Base-by-base conservation (phyloP, 345 rosid genomes). In the Aethionema arabicum region DNA sequence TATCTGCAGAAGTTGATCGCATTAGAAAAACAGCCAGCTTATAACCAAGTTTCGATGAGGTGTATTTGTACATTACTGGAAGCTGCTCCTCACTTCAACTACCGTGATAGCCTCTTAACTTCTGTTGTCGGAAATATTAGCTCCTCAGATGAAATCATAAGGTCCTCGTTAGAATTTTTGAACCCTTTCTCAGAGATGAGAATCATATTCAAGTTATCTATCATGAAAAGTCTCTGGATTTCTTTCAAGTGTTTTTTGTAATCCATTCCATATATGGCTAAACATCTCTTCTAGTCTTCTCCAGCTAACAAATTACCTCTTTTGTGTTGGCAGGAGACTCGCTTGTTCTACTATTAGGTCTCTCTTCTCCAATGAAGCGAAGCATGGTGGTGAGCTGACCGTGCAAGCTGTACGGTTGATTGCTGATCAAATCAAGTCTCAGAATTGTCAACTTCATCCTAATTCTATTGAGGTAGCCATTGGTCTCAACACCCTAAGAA, bases 21-120 rank as follows among this genome's bases (percentile, higher is more conserved):
- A 11, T 66, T 81, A 32, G 88, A 86, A 67, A 84, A 80, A 61
- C 80, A 68, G 54, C 12, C 90, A 52, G 69, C 67, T 32, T 93
- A 77, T 74, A 81, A 77, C 65, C 90, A 79, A 66, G 83, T 81
- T 61, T 90, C 77, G 13, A 77, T 83, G 47, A 86, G 95, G 56
- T 87, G 99, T 63, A 46, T 87, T 52, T 90, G 90, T 72, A 68
- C 73, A 40, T 79, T 93, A 79, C 87, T 93, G 55, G 97, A 90
- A 33, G 80, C 96, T 56, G 87, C 65, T 73, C 96, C 96, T 16
- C 95, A 93, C 82, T 93, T 93, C 77, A 90, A 93, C 80, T 93
- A 77, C 65, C 75, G 87, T 3, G 90, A 87, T 64, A 83, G 68
- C 74, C 79, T 93, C 72, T 46, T 93, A 70, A 76, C n/a, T 55